Evolutionary conservation across 164 flowering plant genomes (phyloP).

Genomic region (Vitis cinerea): DNA sequence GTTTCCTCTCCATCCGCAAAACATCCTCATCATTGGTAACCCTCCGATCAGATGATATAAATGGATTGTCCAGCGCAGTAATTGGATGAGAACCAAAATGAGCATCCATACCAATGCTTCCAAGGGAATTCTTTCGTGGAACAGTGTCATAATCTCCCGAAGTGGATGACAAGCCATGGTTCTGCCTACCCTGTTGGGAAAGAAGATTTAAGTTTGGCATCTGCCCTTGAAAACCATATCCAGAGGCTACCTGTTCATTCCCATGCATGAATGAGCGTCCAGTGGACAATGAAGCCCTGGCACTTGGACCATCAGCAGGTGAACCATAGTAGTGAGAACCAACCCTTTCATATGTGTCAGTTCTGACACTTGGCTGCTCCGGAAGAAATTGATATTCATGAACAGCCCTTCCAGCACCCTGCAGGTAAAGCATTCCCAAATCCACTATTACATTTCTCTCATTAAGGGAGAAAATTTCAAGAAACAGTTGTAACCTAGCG

Average conservation of each 20-base stretch:
- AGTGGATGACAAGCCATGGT: slow-evolving; percentile 36
- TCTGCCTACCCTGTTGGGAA: slow-evolving; percentile 59
- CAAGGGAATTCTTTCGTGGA: slow-evolving; percentile 39
- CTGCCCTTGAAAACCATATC: slow-evolving; percentile 50
- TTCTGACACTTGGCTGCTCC: slow-evolving; percentile 76
- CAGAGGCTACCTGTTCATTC: slow-evolving; percentile 46
- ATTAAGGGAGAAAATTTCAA: not conserved
- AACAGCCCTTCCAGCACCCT: slow-evolving; percentile 53
- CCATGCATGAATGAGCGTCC: slow-evolving; percentile 45
- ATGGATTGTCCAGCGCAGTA: slow-evolving; percentile 46
- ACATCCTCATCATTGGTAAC: slow-evolving; percentile 49
- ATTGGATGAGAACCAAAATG: slow-evolving; percentile 50
- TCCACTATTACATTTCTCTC: not conserved
- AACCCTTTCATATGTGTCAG: slow-evolving; percentile 60
- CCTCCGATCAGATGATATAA: slow-evolving; percentile 47
- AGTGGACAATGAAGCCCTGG: slow-evolving; percentile 39
- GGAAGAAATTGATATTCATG: slow-evolving; percentile 94
- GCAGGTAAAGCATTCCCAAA: slow-evolving; percentile 1
- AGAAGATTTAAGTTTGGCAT: slow-evolving; percentile 41
- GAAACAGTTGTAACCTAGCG: no score
- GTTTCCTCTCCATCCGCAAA: slow-evolving; percentile 64
- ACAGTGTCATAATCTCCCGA: slow-evolving; percentile 50
- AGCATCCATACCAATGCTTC: slow-evolving; percentile 37
- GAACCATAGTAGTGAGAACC: slow-evolving; percentile 48
- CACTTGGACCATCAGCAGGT: slow-evolving; percentile 42